Percentiles rank a stretch among this genome's conserved stretches.
These are phyloP conservation scores for Ceratocystiopsis brevicomis DNA, from an alignment of 2,329 filamentous ascomycete species.

Conservation along the genomic window DNA sequence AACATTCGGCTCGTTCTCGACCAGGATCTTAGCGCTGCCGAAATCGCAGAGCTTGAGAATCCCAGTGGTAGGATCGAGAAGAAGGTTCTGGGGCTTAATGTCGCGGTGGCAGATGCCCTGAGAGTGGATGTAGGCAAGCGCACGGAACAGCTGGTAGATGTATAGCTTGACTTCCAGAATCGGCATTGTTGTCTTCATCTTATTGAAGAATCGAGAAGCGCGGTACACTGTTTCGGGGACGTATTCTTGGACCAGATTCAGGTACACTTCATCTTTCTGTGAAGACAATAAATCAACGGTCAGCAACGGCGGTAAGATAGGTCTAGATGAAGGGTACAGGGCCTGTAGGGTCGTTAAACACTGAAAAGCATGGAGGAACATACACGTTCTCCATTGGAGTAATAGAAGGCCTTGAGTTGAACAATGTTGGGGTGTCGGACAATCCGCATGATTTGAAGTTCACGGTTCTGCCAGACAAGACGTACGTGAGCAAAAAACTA, in stretches of 20 bases:
- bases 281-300: conserved; percentile 5
- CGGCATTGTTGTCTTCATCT: conserved; percentile 99
- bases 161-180: conserved; percentile 98
- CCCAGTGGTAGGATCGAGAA: conserved; percentile 78
- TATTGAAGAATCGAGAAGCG: conserved; percentile 97
- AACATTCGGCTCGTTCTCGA: conserved; percentile 97
- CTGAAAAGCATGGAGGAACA: conserved; percentile 11
- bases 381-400: conserved; percentile 96
- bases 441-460: conserved; percentile 98
- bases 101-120: conserved; percentile 98
- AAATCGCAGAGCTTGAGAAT: conserved; percentile 97
- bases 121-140: conserved; percentile 95
- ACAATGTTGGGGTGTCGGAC: conserved; percentile 98
- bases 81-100: conserved; percentile 96
- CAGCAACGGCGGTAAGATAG: not conserved
- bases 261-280: conserved; percentile 94
- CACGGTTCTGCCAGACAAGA: conserved; percentile 57
- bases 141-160: conserved; percentile 98
- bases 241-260: conserved; percentile 94
- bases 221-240: conserved; percentile 97
- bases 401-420: conserved; percentile 97
- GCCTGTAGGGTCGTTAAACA: no score
- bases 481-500: not conserved
- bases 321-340: no score
- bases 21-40: conserved; percentile 93